A percentile compares a stretch with the other conserved stretches of the same genome.
phyloP scores from a whole-genome alignment of 352 stramenopile species.

The Pythium folliculosum region DNA sequence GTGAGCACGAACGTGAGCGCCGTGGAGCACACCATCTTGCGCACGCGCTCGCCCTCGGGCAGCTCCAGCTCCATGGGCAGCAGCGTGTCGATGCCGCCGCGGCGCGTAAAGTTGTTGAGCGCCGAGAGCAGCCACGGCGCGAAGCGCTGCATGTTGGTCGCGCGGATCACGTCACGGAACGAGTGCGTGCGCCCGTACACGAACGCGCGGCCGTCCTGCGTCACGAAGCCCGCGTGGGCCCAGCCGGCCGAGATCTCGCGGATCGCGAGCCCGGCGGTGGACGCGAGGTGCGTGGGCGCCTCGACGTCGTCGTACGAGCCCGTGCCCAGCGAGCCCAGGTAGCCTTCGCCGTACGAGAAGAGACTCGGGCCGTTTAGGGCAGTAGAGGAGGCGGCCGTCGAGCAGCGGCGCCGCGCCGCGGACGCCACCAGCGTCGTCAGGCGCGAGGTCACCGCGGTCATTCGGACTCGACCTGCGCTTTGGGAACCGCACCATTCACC shows the following conservation, averaged over 20 bases:
- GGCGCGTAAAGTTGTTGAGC: slow-evolving; percentile 76
- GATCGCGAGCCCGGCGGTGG: slow-evolving; percentile 48
- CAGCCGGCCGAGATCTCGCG: slow-evolving; percentile 74
- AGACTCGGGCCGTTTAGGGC: slow-evolving; percentile 14
- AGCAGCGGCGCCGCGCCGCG: slow-evolving; percentile 18
- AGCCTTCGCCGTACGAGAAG: slow-evolving; percentile 80
- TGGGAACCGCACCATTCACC: not conserved
- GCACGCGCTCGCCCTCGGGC: slow-evolving; percentile 56
- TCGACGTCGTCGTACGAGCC: slow-evolving; percentile 61
- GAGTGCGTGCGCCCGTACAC: slow-evolving; percentile 81
- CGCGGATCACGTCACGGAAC: slow-evolving; percentile 82
- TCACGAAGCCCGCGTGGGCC: slow-evolving; percentile 77
- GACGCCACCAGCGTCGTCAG: not conserved
- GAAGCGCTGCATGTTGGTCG: slow-evolving; percentile 84
- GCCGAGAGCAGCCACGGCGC: slow-evolving; percentile 64
- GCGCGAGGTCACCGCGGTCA: not conserved
- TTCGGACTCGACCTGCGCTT: too few species aligned
- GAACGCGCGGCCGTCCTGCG: slow-evolving; percentile 63
- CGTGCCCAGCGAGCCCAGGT: slow-evolving; percentile 71
- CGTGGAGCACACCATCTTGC: slow-evolving; percentile 84
- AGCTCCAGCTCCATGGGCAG: slow-evolving; percentile 56
- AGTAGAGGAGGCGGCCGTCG: slow-evolving; percentile 1
- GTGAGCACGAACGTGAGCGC: slow-evolving; percentile 76
- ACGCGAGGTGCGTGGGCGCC: slow-evolving; percentile 44
- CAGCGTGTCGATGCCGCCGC: slow-evolving; percentile 66